Base-by-base conservation (phyloP, 352 stramenopile genomes). In the Phytophthora niederhauseri region DNA sequence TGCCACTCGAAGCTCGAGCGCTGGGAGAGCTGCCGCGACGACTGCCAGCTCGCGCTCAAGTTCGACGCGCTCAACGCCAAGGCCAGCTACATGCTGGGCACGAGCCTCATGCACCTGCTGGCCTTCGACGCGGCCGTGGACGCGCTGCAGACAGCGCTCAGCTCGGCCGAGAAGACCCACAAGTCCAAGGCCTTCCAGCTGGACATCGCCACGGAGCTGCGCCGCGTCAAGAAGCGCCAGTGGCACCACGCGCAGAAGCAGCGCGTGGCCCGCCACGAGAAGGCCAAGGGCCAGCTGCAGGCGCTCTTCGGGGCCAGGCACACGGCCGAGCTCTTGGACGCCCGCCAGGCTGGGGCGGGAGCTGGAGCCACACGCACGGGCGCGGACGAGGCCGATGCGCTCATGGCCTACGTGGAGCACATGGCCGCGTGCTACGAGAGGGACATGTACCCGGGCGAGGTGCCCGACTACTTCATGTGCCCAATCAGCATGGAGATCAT, bases 401-500 rank as follows among this genome's bases (percentile, higher is more conserved):
- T 91, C 48, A 86, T 89, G 76, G 79, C 73, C 8, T 93, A 91
- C 46, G 73, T 90, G 55, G 81, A 91, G 55, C 68, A 87, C 52
- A 73, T 91, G 72, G 63, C 75, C n/a, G 41, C 66, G 30, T 65
- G 66, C 26, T 78, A 78, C 48, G 85, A 90, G 68, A 69, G 66
- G 26, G 65, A 77, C 24, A 78, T 91, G 66, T 77, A 80, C 50
- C 78, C 76, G 31, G 70, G 81, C n/a, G 66, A 85, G 26, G 70
- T 93, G 3, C 87, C 87, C 19, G 85, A 95, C 61, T 93, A 93
- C 49, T 92, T 93, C 49, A 58, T 92, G 26, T 95, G 87, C 46
- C 85, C 87, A 11, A 87, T 95, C 53, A 92, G 82, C 66, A 93
- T 95, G 85, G 87, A 93, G 70, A 76, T 95, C 68, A 94, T 95